Evolutionary conservation across 768 basidiomycete genomes (phyloP), one percentile per base, ranked within the genome.

Genomic region (Lentinus brumalis): DNA sequence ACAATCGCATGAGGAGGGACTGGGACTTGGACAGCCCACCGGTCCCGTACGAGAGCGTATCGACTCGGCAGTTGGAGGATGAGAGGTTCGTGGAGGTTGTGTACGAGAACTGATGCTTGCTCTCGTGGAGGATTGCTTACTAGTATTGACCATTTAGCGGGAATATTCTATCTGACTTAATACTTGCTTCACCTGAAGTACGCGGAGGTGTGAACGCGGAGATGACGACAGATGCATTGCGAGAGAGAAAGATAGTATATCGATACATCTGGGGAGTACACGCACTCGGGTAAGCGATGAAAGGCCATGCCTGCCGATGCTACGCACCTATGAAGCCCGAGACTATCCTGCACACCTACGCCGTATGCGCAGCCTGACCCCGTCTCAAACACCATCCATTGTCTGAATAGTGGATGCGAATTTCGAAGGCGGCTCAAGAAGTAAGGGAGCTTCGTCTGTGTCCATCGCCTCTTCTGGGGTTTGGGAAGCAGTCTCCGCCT

Each of bases 1-100:
- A 84, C 71, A 83, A 79, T 61, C 80, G 85, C 44, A 71, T 97
- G 57, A 79, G 81, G 61, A 76, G 80, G 32, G 81, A 85, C 21
- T 97, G 94, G 95, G 83, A 84, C 51, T 69, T 91, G 68, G 86
- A 87, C 58, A 69, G 72, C 29, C 69, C 76, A 29, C 67, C 67
- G 30, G 60, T 61, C 26, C 55, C 62, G 39, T 62, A 21, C 38
- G 62, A 50, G 0, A 50, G 26, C 4, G 40, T 32, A 15, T 31
- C 32, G 21, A 45, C 44, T 1, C 67, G 66, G 44, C 53, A 70
- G 59, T 66, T 66, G 7, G 69, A 68, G 16, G 70, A 74, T 60
- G 54, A 74, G 64, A 45, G 70, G 65, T 77, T 70, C 61, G 67
- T 76, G 62, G 71, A 75, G 67, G 69, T 76, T 57, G 70, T 72